Evolutionary conservation across 2,329 filamentous ascomycete species (phyloP), one percentile per base, ranked within the genome.

Genomic region (Hymenoscyphus scutula): DNA sequence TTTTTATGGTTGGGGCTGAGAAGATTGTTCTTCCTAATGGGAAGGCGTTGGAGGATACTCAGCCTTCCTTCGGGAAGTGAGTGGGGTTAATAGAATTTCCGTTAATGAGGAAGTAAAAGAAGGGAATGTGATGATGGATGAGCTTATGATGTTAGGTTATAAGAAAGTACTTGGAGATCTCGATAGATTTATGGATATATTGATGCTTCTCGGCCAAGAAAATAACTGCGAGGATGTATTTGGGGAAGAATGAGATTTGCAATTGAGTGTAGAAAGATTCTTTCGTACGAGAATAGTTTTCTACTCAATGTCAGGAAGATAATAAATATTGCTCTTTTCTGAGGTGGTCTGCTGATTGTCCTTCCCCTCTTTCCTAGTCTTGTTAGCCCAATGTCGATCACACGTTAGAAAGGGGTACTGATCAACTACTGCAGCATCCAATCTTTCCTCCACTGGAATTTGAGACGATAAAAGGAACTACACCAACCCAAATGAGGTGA

Each of bases 1-100:
- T 74, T 59, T 77, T 74, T 45, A 74, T 77, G 74, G 68, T 81
- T 3, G 75, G 74, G 7, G 73, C 75, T 17, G 73, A 79, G 55
- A 76, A 77, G 69, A 69, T 81, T 56, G 69, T 70, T 53, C 70
- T 78, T 8, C 68, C 65, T 25, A 71, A 77, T 64, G 78, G 78
- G 11, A 72, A 65, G 41, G 70, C 63, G 58, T 61, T 81, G 55
- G 77, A 76, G 38, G 76, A 66, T 58, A 68, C 65, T 10, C 45
- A 23, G 45, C 13, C 34, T 13, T 11, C 10, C 23, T 11, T 23
- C 23, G 25, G n/a, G 10, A 23, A 48, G 19, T 48, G 19, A 48
- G 11, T n/a, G 34, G 34, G 11, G 11, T 37, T 4, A 15, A 13
- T 37, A 13, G 5, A 5, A 13, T 37, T 13, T 37, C 3, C 13